phyloP scores from a whole-genome alignment of 2,329 filamentous ascomycete genomes.

The Hortaea werneckii region DNA sequence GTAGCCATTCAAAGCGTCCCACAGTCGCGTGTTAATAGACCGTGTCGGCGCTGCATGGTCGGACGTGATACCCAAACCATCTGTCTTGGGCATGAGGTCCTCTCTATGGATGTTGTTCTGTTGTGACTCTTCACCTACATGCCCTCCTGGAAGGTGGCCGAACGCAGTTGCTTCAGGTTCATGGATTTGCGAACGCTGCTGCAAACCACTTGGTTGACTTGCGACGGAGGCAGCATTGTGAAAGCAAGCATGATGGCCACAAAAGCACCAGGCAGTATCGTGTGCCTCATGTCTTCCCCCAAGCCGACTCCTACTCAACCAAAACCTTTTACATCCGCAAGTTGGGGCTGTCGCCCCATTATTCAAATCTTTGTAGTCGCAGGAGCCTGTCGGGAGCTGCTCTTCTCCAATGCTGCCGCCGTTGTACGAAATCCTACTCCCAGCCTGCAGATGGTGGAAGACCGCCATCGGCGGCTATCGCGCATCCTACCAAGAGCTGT shows the following conservation, averaged over 20 bases:
- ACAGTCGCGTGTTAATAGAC: conserved; percentile 23
- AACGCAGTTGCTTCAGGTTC: not conserved
- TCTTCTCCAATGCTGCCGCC: conserved; percentile 3
- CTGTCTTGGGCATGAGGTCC: conserved; percentile 1
- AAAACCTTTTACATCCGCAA: conserved; percentile 47
- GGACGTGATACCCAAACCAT: conserved; percentile 20
- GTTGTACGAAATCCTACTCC: conserved; percentile 3
- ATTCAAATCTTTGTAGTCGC: conserved; percentile 41
- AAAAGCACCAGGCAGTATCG: conserved; percentile 39
- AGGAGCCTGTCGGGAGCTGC: conserved; percentile 40
- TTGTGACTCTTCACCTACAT: no score
- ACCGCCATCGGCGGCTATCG: conserved; percentile 25
- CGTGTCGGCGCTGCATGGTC: conserved; percentile 11
- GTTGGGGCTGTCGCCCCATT: conserved; percentile 31
- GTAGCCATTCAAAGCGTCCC: conserved; percentile 26
- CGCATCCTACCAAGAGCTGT: conserved; percentile 19
- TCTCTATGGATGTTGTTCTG: no score
- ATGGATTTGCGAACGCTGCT: conserved; percentile 2
- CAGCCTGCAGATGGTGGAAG: conserved; percentile 5
- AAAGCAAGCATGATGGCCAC: conserved; percentile 49
- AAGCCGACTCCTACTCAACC: conserved; percentile 23
- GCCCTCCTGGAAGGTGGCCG: no score
- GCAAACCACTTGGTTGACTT: not conserved
- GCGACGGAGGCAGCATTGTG: conserved; percentile 24
- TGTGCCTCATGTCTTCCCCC: conserved; percentile 12